Percentiles rank a stretch among this genome's conserved stretches.
Evolutionary conservation across 805 yeast genomes (phyloP).

Genomic region (Candida silvicultrix): DNA sequence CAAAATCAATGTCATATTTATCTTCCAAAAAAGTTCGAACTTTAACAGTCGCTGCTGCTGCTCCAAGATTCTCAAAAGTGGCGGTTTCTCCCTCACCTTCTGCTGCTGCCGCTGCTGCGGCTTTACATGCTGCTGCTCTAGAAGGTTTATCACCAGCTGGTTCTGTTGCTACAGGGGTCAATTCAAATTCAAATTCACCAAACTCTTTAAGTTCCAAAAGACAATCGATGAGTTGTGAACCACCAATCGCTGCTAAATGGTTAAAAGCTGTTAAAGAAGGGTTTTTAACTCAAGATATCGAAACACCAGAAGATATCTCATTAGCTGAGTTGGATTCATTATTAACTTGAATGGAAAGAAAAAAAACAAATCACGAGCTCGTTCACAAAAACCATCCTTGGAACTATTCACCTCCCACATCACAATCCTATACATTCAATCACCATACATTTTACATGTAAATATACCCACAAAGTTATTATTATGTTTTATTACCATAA

Average conservation of each 20-base stretch:
- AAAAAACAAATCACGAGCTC: too few relatives aligned
- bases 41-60: slow-evolving; percentile 73
- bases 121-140: slow-evolving; percentile 61
- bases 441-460: background rate
- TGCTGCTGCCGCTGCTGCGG: slow-evolving; percentile 72
- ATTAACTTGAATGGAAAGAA: slow-evolving; percentile 31
- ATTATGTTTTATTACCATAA: background rate
- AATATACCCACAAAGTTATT: background rate
- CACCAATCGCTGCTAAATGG: slow-evolving; percentile 53
- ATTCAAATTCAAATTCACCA: slow-evolving; percentile 3
- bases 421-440: background rate
- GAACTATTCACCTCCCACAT: too few relatives aligned
- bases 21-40: slow-evolving; percentile 42
- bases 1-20: slow-evolving; percentile 57
- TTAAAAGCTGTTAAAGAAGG: slow-evolving; percentile 69
- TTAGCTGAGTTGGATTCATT: slow-evolving; percentile 59
- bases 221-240: slow-evolving; percentile 17
- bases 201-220: slow-evolving; percentile 4
- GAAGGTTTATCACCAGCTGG: slow-evolving; percentile 40
- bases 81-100: slow-evolving; percentile 50
- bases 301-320: slow-evolving; percentile 71
- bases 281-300: slow-evolving; percentile 70
- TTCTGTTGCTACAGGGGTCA: slow-evolving; percentile 24
- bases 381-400: too few relatives aligned
- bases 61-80: slow-evolving; percentile 69